Conservation (phyloP, 1,139 yeast genomes). For the Saccharomyces hybrid region DNA sequence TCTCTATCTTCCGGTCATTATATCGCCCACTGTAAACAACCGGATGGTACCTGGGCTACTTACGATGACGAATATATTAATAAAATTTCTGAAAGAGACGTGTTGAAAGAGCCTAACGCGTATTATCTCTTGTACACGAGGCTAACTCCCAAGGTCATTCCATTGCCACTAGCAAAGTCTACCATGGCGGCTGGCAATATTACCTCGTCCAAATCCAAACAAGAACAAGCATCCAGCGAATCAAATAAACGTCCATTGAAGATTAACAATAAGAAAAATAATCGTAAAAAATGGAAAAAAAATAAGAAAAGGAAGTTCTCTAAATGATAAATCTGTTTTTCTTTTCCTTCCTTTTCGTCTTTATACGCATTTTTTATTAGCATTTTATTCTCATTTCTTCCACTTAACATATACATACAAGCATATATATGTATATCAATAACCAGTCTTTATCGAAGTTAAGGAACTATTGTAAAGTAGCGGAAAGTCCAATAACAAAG, state of each 20-base stretch:
- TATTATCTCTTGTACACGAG: slow-evolving; percentile 81
- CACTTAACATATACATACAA: neutral
- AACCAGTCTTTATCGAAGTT: neutral
- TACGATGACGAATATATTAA: slow-evolving; percentile 90
- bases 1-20: slow-evolving; percentile 92
- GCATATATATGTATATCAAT: neutral
- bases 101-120: slow-evolving; percentile 77
- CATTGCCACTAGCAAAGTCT: slow-evolving; percentile 2
- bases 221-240: slow-evolving; percentile 5
- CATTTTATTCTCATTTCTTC: neutral
- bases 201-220: slow-evolving; percentile 1
- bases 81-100: slow-evolving; percentile 62
- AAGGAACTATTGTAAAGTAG: neutral
- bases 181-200: neutral
- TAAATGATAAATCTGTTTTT: slow-evolving; percentile 9
- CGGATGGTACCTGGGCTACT: slow-evolving; percentile 85
- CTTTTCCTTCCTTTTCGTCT: neutral
- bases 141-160: slow-evolving; percentile 44
- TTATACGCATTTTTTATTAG: neutral
- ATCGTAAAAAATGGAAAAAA: slow-evolving; percentile 18
- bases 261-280: slow-evolving; percentile 7
- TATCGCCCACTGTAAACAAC: slow-evolving; percentile 83
- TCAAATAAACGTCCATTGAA: slow-evolving; percentile 7
- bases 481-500: no score
- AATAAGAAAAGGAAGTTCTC: slow-evolving; percentile 27